Conservation (phyloP, 2,329 filamentous ascomycete genomes). For the Zymoseptoria tritici region DNA sequence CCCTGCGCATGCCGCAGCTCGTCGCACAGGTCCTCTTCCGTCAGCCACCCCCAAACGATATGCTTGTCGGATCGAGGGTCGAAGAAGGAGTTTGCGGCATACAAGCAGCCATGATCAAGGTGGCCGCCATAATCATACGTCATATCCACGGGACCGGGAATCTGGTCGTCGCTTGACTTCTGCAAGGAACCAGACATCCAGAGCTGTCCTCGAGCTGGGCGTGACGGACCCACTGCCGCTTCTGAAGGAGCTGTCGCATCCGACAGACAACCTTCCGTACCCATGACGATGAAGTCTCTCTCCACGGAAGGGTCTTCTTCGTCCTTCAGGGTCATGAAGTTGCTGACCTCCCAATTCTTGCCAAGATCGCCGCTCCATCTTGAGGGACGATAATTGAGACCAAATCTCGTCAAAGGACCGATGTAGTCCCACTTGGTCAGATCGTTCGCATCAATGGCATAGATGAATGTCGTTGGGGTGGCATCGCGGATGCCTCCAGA, state of each 20-base stretch:
- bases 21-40: slow-evolving; percentile 44
- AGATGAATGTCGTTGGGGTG: slow-evolving; percentile 43
- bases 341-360: slow-evolving; percentile 46
- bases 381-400: slow-evolving; percentile 33
- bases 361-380: slow-evolving; percentile 46
- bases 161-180: not conserved
- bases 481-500: slow-evolving; percentile 40
- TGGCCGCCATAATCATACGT: slow-evolving; percentile 38
- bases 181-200: slow-evolving; percentile 39
- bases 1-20: slow-evolving; percentile 38
- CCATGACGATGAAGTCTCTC: slow-evolving; percentile 40
- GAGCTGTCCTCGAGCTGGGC: slow-evolving; percentile 30
- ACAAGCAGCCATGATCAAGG: slow-evolving; percentile 43
- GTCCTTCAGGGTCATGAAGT: slow-evolving; percentile 38
- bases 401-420: slow-evolving; percentile 37
- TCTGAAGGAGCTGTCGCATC: slow-evolving; percentile 8
- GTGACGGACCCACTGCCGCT: slow-evolving; percentile 20
- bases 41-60: slow-evolving; percentile 46
- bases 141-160: slow-evolving; percentile 18
- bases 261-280: slow-evolving; percentile 37
- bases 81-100: slow-evolving; percentile 45
- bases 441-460: slow-evolving; percentile 35
- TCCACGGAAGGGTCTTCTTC: slow-evolving; percentile 19
- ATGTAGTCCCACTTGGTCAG: slow-evolving; percentile 41
- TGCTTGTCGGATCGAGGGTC: slow-evolving; percentile 37